A percentile compares a stretch with the other conserved stretches of the same genome.
Conservation (phyloP, 2,329 filamentous ascomycete species). For the Epichloe aotearoae region DNA sequence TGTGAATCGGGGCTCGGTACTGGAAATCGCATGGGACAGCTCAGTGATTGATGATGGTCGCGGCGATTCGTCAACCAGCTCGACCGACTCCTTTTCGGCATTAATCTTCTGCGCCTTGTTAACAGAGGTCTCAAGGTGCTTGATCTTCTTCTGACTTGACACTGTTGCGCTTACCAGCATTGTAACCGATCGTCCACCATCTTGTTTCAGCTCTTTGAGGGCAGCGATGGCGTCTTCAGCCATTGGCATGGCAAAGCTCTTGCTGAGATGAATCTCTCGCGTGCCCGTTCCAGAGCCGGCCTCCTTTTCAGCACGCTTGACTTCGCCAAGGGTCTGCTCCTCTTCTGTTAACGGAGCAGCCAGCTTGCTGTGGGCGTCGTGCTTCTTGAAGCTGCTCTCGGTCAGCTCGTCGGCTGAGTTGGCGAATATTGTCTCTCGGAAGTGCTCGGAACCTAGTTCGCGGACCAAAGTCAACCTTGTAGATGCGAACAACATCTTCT, state of each 20-base stretch:
- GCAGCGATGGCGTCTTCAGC: slow-evolving; percentile 51
- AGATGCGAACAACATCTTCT: slow-evolving; percentile 77
- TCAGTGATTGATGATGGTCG: slow-evolving; percentile 41
- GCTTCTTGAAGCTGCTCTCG: slow-evolving; percentile 54
- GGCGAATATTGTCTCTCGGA: slow-evolving; percentile 62
- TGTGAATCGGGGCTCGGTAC: slow-evolving; percentile 59
- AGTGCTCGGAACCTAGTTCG: slow-evolving; percentile 67
- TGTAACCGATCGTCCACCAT: slow-evolving; percentile 38
- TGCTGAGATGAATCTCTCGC: slow-evolving; percentile 46
- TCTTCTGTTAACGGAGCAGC: slow-evolving; percentile 67
- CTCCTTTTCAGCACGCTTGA: slow-evolving; percentile 63
- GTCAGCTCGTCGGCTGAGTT: slow-evolving; percentile 59
- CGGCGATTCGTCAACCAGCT: slow-evolving; percentile 43
- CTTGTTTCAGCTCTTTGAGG: slow-evolving; percentile 43
- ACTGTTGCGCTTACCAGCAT: slow-evolving; percentile 44
- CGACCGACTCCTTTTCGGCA: slow-evolving; percentile 52
- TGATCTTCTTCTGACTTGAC: not conserved
- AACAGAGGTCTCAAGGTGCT: not conserved
- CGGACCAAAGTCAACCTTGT: slow-evolving; percentile 63
- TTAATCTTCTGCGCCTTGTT: slow-evolving; percentile 50
- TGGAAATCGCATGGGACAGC: slow-evolving; percentile 47
- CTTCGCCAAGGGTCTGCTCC: slow-evolving; percentile 56
- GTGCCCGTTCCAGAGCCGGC: slow-evolving; percentile 54
- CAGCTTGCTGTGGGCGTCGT: slow-evolving; percentile 52
- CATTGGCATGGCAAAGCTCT: slow-evolving; percentile 43